Evolutionary conservation across 345 rosid genomes (phyloP).

Genomic region (Capsella bursapastoris): DNA sequence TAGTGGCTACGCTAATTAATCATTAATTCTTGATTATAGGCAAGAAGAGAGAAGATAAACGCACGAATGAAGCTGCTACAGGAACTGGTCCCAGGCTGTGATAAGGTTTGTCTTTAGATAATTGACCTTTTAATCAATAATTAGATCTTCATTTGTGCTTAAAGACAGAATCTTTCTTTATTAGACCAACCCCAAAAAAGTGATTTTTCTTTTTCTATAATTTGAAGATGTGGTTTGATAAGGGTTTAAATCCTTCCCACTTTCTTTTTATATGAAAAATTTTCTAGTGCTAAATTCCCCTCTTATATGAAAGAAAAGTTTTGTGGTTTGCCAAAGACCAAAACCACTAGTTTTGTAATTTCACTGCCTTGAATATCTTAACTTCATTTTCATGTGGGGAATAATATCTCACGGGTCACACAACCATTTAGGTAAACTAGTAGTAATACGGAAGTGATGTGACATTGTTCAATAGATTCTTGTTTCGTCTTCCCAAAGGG

Average conservation of each 20-base stretch:
- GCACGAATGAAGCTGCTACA: conserved; percentile 76
- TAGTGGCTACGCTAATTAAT: conserved; percentile 13
- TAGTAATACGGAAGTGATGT: conserved; percentile 34
- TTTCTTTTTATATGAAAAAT: conserved; percentile 9
- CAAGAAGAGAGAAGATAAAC: conserved; percentile 84
- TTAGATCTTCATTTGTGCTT: conserved; percentile 45
- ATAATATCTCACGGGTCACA: conserved; percentile 25
- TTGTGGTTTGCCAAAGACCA: conserved; percentile 19
- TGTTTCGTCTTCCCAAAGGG: conserved; percentile 19
- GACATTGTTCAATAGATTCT: conserved; percentile 26
- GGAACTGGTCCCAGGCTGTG: conserved; percentile 83
- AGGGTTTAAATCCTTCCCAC: conserved; percentile 27
- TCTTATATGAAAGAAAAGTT: conserved; percentile 6
- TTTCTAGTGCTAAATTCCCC: conserved; percentile 18
- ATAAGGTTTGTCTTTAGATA: conserved; percentile 59
- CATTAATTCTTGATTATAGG: conserved; percentile 46
- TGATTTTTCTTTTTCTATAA: neutral
- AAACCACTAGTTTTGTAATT: conserved; percentile 28
- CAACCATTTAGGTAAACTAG: conserved; percentile 17
- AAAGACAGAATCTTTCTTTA: conserved; percentile 39
- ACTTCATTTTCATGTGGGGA: conserved; percentile 30
- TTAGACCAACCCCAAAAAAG: conserved; percentile 31
- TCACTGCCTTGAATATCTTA: neutral
- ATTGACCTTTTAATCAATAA: conserved; percentile 48
- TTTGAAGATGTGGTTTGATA: conserved; percentile 25